phyloP scores from a whole-genome alignment of 1,284 basidiomycete species.

The Ceratobasidium sp. region DNA sequence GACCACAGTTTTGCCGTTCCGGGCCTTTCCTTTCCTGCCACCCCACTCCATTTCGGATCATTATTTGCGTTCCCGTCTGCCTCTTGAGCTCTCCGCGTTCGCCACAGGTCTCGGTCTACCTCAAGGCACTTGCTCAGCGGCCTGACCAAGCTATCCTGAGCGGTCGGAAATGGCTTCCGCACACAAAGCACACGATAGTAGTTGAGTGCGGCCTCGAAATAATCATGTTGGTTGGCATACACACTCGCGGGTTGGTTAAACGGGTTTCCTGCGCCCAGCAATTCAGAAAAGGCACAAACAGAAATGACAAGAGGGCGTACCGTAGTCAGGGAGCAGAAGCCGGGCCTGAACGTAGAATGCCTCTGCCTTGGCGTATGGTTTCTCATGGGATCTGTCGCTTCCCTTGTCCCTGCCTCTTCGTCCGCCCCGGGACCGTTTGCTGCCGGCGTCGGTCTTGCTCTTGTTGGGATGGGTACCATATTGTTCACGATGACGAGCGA shows the following conservation, averaged over 20 bases:
- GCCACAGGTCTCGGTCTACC: constrained; percentile 53
- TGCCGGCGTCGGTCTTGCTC: constrained; percentile 3
- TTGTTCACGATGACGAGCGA: constrained; percentile 91
- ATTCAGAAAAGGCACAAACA: not conserved
- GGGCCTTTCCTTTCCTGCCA: constrained; percentile 53
- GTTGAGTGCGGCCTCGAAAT: constrained; percentile 80
- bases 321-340: constrained; percentile 73
- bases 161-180: constrained; percentile 83
- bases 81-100: no score
- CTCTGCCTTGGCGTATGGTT: constrained; percentile 75
- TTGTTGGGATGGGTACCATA: constrained; percentile 67
- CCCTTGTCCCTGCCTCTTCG: constrained; percentile 44
- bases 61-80: no score
- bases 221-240: constrained; percentile 81
- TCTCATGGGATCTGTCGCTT: constrained; percentile 54
- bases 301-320: constrained; percentile 45
- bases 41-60: no score
- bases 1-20: constrained; percentile 27
- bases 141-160: constrained; percentile 81
- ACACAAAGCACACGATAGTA: constrained; percentile 94
- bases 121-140: constrained; percentile 73
- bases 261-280: constrained; percentile 69
- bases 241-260: constrained; percentile 96
- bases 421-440: constrained; percentile 22
- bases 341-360: constrained; percentile 86